A percentile compares a stretch with the other conserved stretches of the same genome.
Conservation (phyloP, 176 grass and related monocot genomes). For the Lolium perenne region DNA sequence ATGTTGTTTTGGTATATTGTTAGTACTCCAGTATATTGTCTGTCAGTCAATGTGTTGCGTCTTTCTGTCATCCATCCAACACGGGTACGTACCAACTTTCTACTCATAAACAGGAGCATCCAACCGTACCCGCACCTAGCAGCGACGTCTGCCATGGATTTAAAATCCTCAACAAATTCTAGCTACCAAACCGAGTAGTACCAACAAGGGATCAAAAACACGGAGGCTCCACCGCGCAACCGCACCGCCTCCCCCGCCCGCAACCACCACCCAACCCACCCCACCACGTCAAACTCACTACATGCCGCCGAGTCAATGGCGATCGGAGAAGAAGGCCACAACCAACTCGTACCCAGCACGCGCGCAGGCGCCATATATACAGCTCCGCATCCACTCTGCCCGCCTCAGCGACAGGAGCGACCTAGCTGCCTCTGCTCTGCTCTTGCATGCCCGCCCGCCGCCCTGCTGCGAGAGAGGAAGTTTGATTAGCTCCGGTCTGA, state of each 20-base stretch:
- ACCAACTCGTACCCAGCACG: neutral
- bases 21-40: too few relatives aligned
- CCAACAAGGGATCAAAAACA: neutral
- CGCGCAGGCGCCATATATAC: constrained; percentile 44
- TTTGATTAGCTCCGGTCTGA: neutral
- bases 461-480: neutral
- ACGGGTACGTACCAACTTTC: too few relatives aligned
- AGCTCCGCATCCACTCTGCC: constrained; percentile 4
- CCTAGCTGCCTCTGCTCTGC: neutral
- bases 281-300: constrained; percentile 22
- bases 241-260: constrained; percentile 10
- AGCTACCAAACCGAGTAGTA: constrained; percentile 14
- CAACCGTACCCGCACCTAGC: neutral
- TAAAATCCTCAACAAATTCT: neutral
- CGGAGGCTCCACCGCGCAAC: constrained; percentile 47
- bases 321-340: neutral
- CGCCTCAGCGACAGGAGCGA: constrained; percentile 26
- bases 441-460: neutral
- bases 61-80: too few relatives aligned
- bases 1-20: too few relatives aligned
- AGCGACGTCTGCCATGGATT: neutral
- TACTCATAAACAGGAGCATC: neutral
- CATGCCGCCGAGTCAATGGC: constrained; percentile 35
- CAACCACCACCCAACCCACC: constrained; percentile 34
- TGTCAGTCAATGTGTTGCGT: too few relatives aligned